A percentile compares a stretch with the other conserved stretches of the same genome.
Evolutionary conservation across 768 basidiomycete genomes (phyloP).

Genomic region (Chiua virens): DNA sequence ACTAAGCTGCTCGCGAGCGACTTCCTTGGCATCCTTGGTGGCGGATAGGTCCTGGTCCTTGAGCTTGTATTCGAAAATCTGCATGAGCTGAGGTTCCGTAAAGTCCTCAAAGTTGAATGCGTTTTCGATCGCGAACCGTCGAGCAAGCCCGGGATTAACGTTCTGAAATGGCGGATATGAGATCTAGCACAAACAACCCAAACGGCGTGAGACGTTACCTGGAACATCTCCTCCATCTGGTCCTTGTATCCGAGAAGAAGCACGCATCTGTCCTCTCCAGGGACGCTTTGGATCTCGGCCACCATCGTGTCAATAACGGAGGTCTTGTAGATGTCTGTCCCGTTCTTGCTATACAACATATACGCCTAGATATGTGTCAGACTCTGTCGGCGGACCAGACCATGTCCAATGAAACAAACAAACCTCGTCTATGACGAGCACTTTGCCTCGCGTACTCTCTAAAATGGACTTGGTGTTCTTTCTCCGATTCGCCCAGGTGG

Average conservation of each 20-base stretch:
- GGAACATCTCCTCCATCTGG: constrained; percentile 74
- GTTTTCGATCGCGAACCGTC: constrained; percentile 68
- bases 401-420: neutral
- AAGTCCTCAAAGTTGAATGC: constrained; percentile 72
- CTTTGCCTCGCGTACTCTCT: constrained; percentile 58
- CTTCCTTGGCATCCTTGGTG: constrained; percentile 54
- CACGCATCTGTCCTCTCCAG: constrained; percentile 71
- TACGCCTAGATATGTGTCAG: constrained; percentile 51
- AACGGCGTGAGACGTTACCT: constrained; percentile 39
- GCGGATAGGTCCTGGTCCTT: constrained; percentile 57
- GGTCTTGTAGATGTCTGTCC: constrained; percentile 56
- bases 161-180: constrained; percentile 40
- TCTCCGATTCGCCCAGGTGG: constrained; percentile 59
- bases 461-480: constrained; percentile 66
- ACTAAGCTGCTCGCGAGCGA: constrained; percentile 50
- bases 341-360: constrained; percentile 53
- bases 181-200: neutral
- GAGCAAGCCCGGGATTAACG: constrained; percentile 66
- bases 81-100: constrained; percentile 48
- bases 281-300: constrained; percentile 68
- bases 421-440: constrained; percentile 73
- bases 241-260: constrained; percentile 65
- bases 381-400: neutral
- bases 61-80: constrained; percentile 58
- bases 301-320: constrained; percentile 76